Evolutionary conservation across 2,329 filamentous ascomycete species (phyloP).

Genomic region (Cytospora leucostoma): DNA sequence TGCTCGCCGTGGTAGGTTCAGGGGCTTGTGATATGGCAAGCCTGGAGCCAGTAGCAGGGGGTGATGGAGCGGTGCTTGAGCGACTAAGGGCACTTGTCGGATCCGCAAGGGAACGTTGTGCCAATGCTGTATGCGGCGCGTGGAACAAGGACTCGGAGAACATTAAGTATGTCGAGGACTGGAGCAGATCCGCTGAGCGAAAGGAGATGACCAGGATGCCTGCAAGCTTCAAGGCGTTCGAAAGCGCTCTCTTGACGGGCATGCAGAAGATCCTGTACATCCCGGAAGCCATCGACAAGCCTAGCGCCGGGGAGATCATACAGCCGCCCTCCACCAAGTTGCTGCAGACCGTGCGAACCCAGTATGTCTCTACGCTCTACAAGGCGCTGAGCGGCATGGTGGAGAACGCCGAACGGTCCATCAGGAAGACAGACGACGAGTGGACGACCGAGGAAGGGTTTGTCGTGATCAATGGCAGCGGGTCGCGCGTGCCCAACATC

Average conservation of each 20-base stretch:
- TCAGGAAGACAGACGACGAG: slow-evolving; percentile 64
- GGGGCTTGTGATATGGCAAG: slow-evolving; percentile 84
- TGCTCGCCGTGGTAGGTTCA: slow-evolving; percentile 79
- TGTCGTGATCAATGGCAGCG: slow-evolving; percentile 36
- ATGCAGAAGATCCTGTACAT: slow-evolving; percentile 97
- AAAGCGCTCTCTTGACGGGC: slow-evolving; percentile 76
- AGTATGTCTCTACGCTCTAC: slow-evolving; percentile 93
- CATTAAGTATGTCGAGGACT: slow-evolving; percentile 90
- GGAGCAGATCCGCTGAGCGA: slow-evolving; percentile 79
- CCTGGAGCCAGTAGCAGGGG: slow-evolving; percentile 63
- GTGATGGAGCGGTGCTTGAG: slow-evolving; percentile 63
- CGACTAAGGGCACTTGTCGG: slow-evolving; percentile 75
- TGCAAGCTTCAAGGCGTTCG: slow-evolving; percentile 79
- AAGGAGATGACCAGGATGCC: slow-evolving; percentile 92
- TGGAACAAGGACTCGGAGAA: slow-evolving; percentile 95
- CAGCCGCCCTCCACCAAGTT: slow-evolving; percentile 83
- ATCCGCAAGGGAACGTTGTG: slow-evolving; percentile 78
- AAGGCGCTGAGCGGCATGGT: slow-evolving; percentile 95
- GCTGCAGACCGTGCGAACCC: slow-evolving; percentile 83
- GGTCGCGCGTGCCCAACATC: slow-evolving; percentile 38
- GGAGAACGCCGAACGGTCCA: slow-evolving; percentile 83
- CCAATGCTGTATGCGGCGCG: slow-evolving; percentile 80
- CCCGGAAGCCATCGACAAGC: slow-evolving; percentile 77
- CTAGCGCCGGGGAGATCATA: slow-evolving; percentile 75
- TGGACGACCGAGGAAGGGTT: slow-evolving; percentile 56